Evolutionary conservation across 139 green algal genomes (phyloP), one percentile per base, ranked within the genome.

Genomic region (Coelastrella sp.): DNA sequence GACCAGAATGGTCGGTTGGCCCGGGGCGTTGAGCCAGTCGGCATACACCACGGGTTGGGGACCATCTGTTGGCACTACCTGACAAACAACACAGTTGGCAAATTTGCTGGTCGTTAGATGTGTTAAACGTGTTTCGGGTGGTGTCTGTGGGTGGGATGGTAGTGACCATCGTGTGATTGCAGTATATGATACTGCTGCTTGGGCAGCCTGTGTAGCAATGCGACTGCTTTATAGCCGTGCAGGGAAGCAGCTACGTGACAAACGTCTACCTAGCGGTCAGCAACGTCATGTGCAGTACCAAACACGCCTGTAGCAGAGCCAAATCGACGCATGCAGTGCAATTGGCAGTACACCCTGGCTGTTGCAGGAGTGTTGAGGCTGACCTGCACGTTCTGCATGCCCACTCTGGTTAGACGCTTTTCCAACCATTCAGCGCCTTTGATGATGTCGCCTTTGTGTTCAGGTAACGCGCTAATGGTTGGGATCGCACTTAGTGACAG

Each of bases 41-140:
- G 73, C 96, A 74, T 96, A 98, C 73, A 98, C 95, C 10, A 94
- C 91, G 17, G 96, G 96, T 19, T 95, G 93, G 0, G 93, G 78
- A 0, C 95, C 95, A 2, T 91, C 89, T 2, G 94, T 97, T 4
- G 75, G 77, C 10, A 97, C 79, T 1, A 96, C 64, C 58, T 92
- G 66, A 8, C 2, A 54, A 54, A 47, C 16, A 2, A 54, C 73
- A 56, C n/a, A 80, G 4, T 32, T 19, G 22, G 47, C 77, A 66
- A 10, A 5, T 32, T 57, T 4, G 65, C 47, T 19, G 19, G 71
- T 23, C 13, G 7, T 32, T 22, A 22, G 19, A 11, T 32, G 0
- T 32, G 71, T 11, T 47, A 77, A 10, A 23, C 19, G n/a, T 10
- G n/a, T 77, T 22, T 77, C 3, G 71, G 19, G 71, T 32, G 71